Conservation (phyloP, 805 yeast genomes). For the Candida verbasci region DNA sequence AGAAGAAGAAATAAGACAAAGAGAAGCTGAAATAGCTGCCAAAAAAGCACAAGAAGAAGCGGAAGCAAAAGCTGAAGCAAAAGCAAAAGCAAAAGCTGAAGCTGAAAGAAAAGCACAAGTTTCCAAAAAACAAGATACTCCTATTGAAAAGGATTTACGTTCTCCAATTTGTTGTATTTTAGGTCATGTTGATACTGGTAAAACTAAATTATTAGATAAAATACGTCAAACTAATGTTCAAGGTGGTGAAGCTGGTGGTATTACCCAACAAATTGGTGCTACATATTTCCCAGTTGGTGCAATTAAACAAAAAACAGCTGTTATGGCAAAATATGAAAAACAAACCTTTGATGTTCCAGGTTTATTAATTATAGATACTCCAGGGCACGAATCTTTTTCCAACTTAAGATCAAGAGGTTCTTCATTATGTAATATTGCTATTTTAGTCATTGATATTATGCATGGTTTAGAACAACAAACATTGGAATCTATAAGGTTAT, state of each 20-base stretch:
- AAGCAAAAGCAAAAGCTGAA: slow-evolving; percentile 25
- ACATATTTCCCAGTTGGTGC: slow-evolving; percentile 98
- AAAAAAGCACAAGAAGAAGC: slow-evolving; percentile 22
- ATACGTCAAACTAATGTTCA: slow-evolving; percentile 98
- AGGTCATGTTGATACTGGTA: slow-evolving; percentile 99
- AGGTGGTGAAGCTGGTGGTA: slow-evolving; percentile 99
- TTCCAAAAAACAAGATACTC: slow-evolving; percentile 19
- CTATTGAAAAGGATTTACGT: slow-evolving; percentile 61
- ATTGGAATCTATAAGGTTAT: slow-evolving; percentile 82
- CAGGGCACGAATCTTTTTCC: slow-evolving; percentile 99
- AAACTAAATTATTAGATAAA: slow-evolving; percentile 93
- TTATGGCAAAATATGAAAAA: slow-evolving; percentile 83
- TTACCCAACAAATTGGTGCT: slow-evolving; percentile 99
- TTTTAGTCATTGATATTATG: slow-evolving; percentile 96
- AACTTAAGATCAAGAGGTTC: slow-evolving; percentile 98
- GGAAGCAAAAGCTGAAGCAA: slow-evolving; percentile 18
- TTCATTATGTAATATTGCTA: slow-evolving; percentile 97
- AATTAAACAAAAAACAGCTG: slow-evolving; percentile 84
- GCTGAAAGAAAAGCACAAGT: slow-evolving; percentile 16
- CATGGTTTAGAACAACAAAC: slow-evolving; percentile 99
- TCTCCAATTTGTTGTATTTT: slow-evolving; percentile 98
- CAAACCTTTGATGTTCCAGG: slow-evolving; percentile 95
- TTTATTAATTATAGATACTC: slow-evolving; percentile 92
- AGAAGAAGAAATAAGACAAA: slow-evolving; percentile 25
- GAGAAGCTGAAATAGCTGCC: slow-evolving; percentile 24